phyloP scores from a whole-genome alignment of 208 protist species.

The Cochliopodium minus region DNA sequence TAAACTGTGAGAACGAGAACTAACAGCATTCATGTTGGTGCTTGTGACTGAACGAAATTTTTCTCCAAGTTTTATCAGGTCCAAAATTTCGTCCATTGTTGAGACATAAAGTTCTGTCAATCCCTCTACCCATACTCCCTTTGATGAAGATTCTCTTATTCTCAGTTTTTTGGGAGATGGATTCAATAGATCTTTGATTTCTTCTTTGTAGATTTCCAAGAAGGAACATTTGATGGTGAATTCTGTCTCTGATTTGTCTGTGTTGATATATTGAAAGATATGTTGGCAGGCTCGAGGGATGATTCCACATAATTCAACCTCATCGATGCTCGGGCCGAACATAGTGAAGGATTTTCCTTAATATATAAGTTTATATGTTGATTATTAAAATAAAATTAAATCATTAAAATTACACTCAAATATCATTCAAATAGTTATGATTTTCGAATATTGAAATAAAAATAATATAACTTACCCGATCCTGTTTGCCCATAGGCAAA shows the following conservation, averaged over 20 bases:
- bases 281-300: conserved; percentile 35
- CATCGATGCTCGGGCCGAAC: no score
- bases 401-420: no score
- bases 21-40: conserved; percentile 34
- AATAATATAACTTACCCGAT: no score
- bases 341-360: not conserved
- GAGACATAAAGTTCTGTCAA: conserved; percentile 64
- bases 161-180: conserved; percentile 51
- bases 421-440: no score
- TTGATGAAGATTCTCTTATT: conserved; percentile 55
- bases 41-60: conserved; percentile 33
- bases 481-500: conserved; percentile 6
- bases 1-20: conserved; percentile 31
- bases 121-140: conserved; percentile 66
- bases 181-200: conserved; percentile 36
- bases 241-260: conserved; percentile 27
- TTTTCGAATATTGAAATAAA: no score
- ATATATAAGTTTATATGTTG: not conserved
- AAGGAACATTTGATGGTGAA: conserved; percentile 23
- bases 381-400: not conserved
- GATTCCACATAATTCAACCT: no score
- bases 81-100: conserved; percentile 64
- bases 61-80: conserved; percentile 53
- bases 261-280: conserved; percentile 35
- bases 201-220: conserved; percentile 43